Percentiles rank a stretch among this genome's conserved stretches.
Evolutionary conservation across 805 yeast genomes (phyloP).

Genomic region (Candida silvicultrix): DNA sequence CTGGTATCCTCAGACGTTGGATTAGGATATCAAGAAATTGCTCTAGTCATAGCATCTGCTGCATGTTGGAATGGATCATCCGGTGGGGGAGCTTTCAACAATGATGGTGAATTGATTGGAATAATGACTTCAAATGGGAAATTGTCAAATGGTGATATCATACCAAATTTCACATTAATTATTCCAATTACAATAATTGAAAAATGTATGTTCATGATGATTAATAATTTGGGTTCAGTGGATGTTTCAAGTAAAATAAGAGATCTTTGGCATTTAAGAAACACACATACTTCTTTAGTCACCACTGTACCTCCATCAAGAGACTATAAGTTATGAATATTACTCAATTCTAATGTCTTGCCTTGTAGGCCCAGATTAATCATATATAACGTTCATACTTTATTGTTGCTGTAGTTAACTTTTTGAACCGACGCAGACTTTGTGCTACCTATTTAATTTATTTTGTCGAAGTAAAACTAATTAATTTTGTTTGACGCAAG

Average conservation of each 20-base stretch:
- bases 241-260: conserved; percentile 9
- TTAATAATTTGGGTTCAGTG: conserved; percentile 4
- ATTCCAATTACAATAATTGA: conserved; percentile 20
- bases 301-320: not conserved
- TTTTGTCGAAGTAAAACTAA: too few relatives aligned
- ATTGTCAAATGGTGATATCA: conserved; percentile 19
- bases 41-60: conserved; percentile 20
- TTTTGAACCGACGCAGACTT: too few relatives aligned
- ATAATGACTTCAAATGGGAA: conserved; percentile 25
- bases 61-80: conserved; percentile 26
- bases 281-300: conserved; percentile 1
- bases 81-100: conserved; percentile 24
- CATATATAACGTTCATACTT: too few relatives aligned
- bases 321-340: too few relatives aligned
- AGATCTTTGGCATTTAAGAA: conserved; percentile 20
- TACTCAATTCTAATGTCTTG: too few relatives aligned
- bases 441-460: too few relatives aligned
- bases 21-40: conserved; percentile 1
- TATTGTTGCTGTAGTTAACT: too few relatives aligned
- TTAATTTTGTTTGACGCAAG: too few relatives aligned
- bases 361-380: too few relatives aligned
- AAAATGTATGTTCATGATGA: conserved; percentile 14
- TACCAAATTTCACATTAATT: conserved; percentile 22
- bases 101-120: conserved; percentile 18
- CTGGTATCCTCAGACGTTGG: conserved; percentile 10